Evolutionary conservation across 2,329 filamentous ascomycete genomes (phyloP).

Genomic region (Aciculosporium take): DNA sequence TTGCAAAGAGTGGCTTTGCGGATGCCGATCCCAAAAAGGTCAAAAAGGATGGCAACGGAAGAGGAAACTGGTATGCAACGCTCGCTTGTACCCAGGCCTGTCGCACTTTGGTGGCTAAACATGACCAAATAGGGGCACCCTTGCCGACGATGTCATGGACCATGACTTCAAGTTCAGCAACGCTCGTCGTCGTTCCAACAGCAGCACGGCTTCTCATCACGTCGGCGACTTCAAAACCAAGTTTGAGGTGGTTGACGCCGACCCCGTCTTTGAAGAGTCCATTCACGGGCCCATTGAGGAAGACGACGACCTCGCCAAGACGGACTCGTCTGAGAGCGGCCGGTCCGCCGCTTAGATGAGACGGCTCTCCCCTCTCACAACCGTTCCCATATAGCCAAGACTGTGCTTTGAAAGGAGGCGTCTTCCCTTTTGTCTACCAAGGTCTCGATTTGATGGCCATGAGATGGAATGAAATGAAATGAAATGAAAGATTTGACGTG

Average conservation of each 20-base stretch:
- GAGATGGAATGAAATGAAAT: conserved; percentile 14
- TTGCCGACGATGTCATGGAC: conserved; percentile 74
- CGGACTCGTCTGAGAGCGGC: conserved; percentile 43
- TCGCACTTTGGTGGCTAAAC: not conserved
- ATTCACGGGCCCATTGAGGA: conserved; percentile 55
- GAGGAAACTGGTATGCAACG: conserved; percentile 73
- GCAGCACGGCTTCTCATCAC: conserved; percentile 56
- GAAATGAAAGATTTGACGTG: too few relatives aligned
- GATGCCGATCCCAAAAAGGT: conserved; percentile 80
- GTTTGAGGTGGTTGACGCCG: conserved; percentile 78
- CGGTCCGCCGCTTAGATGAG: conserved; percentile 34
- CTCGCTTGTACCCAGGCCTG: not conserved
- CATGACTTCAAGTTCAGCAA: conserved; percentile 74
- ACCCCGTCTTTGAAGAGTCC: conserved; percentile 84
- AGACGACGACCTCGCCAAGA: conserved; percentile 43
- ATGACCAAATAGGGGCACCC: conserved; percentile 50
- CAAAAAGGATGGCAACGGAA: conserved; percentile 91
- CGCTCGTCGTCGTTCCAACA: conserved; percentile 83
- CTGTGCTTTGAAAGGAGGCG: conserved; percentile 1
- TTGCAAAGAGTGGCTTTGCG: conserved; percentile 71
- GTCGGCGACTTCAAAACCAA: conserved; percentile 85
- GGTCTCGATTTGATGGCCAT: not conserved
- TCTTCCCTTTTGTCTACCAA: not conserved
- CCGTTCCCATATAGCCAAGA: conserved; percentile 12
- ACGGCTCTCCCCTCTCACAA: conserved; percentile 20